A percentile compares a stretch with the other conserved stretches of the same genome.
phyloP scores from a whole-genome alignment of 2,329 filamentous ascomycete genomes.

The Colletotrichum sojae region DNA sequence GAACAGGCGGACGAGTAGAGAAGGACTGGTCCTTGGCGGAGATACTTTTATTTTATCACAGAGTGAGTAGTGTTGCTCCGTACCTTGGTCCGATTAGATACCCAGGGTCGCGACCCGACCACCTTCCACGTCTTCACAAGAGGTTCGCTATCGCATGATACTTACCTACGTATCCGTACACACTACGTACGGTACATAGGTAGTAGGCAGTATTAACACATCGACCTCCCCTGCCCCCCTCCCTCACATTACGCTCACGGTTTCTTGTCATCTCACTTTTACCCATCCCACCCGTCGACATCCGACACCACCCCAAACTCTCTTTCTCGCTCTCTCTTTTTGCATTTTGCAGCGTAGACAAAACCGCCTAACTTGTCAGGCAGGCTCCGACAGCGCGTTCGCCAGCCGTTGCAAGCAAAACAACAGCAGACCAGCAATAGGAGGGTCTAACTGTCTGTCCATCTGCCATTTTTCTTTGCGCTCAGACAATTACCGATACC shows the following conservation, averaged over 20 bases:
- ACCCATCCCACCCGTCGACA: slow-evolving; percentile 36
- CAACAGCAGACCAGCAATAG: too few species aligned
- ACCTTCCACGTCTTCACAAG: slow-evolving; percentile 24
- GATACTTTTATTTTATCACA: background rate
- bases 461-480: too few species aligned
- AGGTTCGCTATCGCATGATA: slow-evolving; percentile 39
- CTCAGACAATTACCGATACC: too few species aligned
- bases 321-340: slow-evolving; percentile 7
- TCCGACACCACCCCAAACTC: slow-evolving; percentile 36
- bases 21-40: slow-evolving; percentile 9
- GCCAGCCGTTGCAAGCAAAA: too few species aligned
- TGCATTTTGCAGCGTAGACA: background rate
- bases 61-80: slow-evolving; percentile 3
- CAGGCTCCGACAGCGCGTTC: slow-evolving; percentile 8
- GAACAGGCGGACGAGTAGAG: slow-evolving; percentile 6
- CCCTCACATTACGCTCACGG: slow-evolving; percentile 32
- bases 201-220: slow-evolving; percentile 11
- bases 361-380: slow-evolving; percentile 33
- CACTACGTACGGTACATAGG: too few species aligned
- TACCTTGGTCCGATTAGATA: slow-evolving; percentile 32
- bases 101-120: slow-evolving; percentile 19
- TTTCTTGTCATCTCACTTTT: slow-evolving; percentile 41
- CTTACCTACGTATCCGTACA: background rate
- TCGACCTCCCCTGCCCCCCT: slow-evolving; percentile 7
- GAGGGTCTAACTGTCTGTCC: too few species aligned